Evolutionary conservation across 768 basidiomycete genomes (phyloP), one percentile per base, ranked within the genome.

Genomic region (Udeniomyces megalosporus): DNA sequence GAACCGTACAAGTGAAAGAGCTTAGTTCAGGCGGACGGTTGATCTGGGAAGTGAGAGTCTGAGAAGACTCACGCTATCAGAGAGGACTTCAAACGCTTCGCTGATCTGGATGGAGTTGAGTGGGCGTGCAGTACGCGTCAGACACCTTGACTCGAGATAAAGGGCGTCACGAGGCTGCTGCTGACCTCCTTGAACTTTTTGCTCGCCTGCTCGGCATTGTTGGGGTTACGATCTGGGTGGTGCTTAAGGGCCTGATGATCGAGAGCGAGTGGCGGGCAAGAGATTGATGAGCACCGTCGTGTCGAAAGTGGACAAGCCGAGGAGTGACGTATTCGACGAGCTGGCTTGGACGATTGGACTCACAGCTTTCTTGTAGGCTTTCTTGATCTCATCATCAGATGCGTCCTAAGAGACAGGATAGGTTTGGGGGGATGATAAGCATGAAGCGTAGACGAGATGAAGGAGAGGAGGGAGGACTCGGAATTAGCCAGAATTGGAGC

Each of bases 261-360:
- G 91, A 80, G 72, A 95, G 91, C 44, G 92, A 91, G 73, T 96
- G 93, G 84, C 86, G 88, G 80, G 87, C 89, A 72, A 95, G 73
- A 50, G 90, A 88, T 85, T 80, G 17, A 67, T 50, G 34, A n/a
- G n/a, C n/a, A n/a, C n/a, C n/a, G n/a, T n/a, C n/a, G n/a, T n/a
- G n/a, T n/a, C n/a, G 61, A 2, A 57, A 67, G 31, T n/a, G 45
- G 22, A 52, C 44, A 67, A 10, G 42, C 58, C 14, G 29, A 20
- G 52, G 17, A 24, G 8, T 46, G 34, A 15, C 48, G 34, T 20
- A 24, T 48, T 22, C 31, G 48, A 31, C 28, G 28, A 47, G 6
- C 20, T 12, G 44, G 17, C 22, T 32, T 11, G 38, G 24, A 8
- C 8, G 4, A 73, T 78, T 12, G 66, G 83, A 59, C 67, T 57